Conservation (phyloP, 371 early-diverging fungal species). For the Modicella reniformis region DNA sequence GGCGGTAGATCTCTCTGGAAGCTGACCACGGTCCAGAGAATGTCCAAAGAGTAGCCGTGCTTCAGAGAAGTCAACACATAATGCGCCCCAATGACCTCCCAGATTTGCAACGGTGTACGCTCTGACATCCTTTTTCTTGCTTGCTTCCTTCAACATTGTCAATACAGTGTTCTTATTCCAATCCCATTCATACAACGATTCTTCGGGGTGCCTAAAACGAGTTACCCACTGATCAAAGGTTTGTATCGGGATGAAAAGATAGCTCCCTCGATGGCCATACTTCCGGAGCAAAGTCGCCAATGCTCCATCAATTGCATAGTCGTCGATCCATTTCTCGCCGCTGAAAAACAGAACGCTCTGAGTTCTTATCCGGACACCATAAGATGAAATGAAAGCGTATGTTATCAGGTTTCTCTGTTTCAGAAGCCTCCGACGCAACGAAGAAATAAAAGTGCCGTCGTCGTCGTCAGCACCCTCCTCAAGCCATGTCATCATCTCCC, state of each 20-base stretch:
- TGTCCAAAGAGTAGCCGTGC: not conserved
- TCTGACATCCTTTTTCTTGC: not conserved
- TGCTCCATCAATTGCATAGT: not conserved
- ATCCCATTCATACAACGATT: not conserved
- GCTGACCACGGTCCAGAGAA: not conserved
- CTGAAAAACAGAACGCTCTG: not conserved
- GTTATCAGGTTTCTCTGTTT: not conserved
- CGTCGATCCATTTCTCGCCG: not conserved
- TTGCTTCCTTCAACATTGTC: not conserved
- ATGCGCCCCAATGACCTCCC: conserved; percentile 8
- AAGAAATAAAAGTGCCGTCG: not conserved
- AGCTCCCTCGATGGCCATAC: not conserved
- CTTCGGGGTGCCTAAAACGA: not conserved
- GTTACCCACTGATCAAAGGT: not conserved
- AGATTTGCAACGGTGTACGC: conserved; percentile 5
- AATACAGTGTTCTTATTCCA: not conserved
- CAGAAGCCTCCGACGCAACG: not conserved
- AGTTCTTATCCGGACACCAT: not conserved
- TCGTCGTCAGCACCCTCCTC: not conserved
- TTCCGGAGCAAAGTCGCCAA: not conserved
- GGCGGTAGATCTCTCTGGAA: not conserved
- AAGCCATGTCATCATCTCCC: not conserved
- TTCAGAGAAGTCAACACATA: conserved; percentile 1
- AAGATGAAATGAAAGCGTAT: not conserved
- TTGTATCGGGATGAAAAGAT: not conserved